These are phyloP conservation scores for Ophiosphaerella korrae DNA, from an alignment of 2,329 filamentous ascomycete genomes.

Conservation along the genomic window DNA sequence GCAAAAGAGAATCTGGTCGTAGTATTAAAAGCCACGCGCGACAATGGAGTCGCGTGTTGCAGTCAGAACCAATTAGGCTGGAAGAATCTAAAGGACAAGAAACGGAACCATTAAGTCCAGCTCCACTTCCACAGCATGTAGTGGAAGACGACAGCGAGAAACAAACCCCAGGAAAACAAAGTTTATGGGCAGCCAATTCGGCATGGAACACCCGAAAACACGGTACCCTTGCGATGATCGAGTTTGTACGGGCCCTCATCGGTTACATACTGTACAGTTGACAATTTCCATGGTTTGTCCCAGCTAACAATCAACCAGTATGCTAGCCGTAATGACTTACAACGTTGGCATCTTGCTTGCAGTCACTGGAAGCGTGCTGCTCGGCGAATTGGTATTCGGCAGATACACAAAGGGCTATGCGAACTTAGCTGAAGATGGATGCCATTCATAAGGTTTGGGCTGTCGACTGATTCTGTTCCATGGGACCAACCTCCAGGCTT, in stretches of 20 bases:
- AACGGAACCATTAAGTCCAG: constrained; percentile 24
- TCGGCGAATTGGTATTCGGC: constrained; percentile 36
- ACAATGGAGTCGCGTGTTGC: constrained; percentile 20
- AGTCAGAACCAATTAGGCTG: constrained; percentile 8
- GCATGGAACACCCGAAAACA: constrained; percentile 29
- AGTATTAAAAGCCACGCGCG: constrained; percentile 9
- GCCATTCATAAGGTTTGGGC: constrained; percentile 21
- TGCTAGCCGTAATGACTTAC: constrained; percentile 42
- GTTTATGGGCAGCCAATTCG: constrained; percentile 25
- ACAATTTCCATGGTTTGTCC: not conserved
- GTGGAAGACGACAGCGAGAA: not conserved
- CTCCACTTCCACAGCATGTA: not conserved
- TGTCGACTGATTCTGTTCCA: no score
- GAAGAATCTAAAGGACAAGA: constrained; percentile 18
- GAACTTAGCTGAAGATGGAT: constrained; percentile 31
- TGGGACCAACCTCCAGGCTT: no score
- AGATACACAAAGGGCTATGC: constrained; percentile 26
- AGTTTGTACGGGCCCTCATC: constrained; percentile 32
- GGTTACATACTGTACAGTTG: constrained; percentile 35
- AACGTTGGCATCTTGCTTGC: constrained; percentile 39
- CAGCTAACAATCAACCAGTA: constrained; percentile 17
- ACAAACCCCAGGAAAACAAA: not conserved
- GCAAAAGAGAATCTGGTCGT: constrained; percentile 1
- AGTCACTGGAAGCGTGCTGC: constrained; percentile 34
- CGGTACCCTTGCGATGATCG: constrained; percentile 23